Base-by-base conservation (phyloP, 768 basidiomycete species). In the Glaciozyma martinii region DNA sequence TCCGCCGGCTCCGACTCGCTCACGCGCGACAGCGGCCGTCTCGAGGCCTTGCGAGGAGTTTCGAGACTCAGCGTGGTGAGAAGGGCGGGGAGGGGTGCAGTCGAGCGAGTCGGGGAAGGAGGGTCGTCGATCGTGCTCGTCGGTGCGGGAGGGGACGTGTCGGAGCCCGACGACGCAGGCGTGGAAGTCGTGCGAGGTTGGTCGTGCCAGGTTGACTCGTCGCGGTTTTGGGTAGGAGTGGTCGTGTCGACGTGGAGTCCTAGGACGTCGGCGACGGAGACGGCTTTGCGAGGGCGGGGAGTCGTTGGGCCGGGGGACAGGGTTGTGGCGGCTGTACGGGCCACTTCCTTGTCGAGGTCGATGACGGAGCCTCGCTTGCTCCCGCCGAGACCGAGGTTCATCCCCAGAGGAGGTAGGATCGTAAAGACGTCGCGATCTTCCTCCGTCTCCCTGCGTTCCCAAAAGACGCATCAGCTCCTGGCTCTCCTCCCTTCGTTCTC, bases 381-480 rank as follows among this genome's bases (percentile, higher is more conserved):
- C 18, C 44, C 44, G 18, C 29, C 55, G 13, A 67, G 43, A 29
- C 57, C 53, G 21, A 70, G 62, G 30, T 65, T 67, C 54, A 71
- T 66, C 1, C 59, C 59, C 16, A 61, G 60, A 8, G 70, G 70
- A 6, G 70, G 70, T 6, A 71, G 63, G 32, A 67, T 52, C 32
- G 66, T 60, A 55, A 71, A 65, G 25, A 71, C 66, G 61, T 67
- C 70, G 25, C 61, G 44, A 21, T 32, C 52, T 21, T 70, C 63
- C 37, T 67, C 66, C 30, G 65, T 55, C 40, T 70, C 65, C 21
- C 61, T 63, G 15, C 66, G 15, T 40, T 40, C 37, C 37, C 37
- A 13, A 8, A 40, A n/a, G 10, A 8, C 15, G 12, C 37, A 13
- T 40, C 37, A 40, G 37, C 37, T 40, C 37, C 12, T 13, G 12